These are phyloP conservation scores for Backusella macrospora DNA, from an alignment of 192 early-diverging fungal genomes.

Conservation along the genomic window DNA sequence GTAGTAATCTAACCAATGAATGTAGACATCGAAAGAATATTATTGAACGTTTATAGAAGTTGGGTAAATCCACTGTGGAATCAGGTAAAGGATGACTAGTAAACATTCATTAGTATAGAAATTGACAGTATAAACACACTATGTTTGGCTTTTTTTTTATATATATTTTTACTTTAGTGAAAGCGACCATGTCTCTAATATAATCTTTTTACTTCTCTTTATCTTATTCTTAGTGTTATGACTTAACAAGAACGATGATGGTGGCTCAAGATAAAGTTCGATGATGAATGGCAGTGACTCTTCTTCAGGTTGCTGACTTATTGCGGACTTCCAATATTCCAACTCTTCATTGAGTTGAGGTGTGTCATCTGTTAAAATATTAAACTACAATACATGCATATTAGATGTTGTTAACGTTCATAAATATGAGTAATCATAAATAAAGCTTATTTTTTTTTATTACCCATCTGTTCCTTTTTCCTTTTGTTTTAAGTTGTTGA, in stretches of 20 bases:
- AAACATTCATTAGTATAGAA: background rate
- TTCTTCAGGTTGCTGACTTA: conserved; percentile 40
- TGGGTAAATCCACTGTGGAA: conserved; percentile 75
- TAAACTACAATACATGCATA: conserved; percentile 63
- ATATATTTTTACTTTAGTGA: conserved; percentile 60
- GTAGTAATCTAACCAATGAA: conserved; percentile 78
- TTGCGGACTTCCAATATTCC: conserved; percentile 74
- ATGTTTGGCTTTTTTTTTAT: background rate
- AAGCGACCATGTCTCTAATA: conserved; percentile 86
- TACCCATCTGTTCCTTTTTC: conserved; percentile 70
- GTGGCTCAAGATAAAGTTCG: conserved; percentile 81
- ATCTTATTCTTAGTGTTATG: conserved; percentile 1
- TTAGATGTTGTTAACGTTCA: background rate
- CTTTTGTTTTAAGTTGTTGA: conserved; percentile 2
- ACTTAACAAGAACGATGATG: conserved; percentile 11
- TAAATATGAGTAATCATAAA: background rate
- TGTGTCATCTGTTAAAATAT: conserved; percentile 77
- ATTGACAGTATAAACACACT: background rate
- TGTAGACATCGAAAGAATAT: conserved; percentile 88
- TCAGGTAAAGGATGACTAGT: conserved; percentile 52
- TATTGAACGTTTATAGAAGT: conserved; percentile 88
- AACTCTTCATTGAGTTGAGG: conserved; percentile 74
- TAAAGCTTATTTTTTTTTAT: background rate
- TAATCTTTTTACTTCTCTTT: conserved; percentile 50
- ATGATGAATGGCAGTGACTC: conserved; percentile 74